Evolutionary conservation across 768 basidiomycete species (phyloP).

Genomic region (Boletus subparvulus): DNA sequence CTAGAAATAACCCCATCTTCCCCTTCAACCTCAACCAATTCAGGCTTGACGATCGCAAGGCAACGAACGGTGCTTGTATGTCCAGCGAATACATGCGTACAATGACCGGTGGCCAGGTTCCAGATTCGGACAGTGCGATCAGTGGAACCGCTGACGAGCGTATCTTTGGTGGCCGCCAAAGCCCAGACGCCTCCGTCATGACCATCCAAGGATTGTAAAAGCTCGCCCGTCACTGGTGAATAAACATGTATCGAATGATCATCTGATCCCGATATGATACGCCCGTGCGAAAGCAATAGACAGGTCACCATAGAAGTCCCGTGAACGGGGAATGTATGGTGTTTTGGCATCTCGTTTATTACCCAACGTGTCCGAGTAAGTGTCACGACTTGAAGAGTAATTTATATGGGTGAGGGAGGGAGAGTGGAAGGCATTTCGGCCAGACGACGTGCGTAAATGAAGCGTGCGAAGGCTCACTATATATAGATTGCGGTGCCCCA

Average conservation of each 20-base stretch:
- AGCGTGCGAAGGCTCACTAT: constrained; percentile 80
- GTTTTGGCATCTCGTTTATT: constrained; percentile 65
- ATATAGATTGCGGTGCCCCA: constrained; percentile 16
- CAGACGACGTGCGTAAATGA: constrained; percentile 62
- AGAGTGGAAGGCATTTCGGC: constrained; percentile 49
- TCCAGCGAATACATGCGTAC: constrained; percentile 94
- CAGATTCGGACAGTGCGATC: constrained; percentile 93
- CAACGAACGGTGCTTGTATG: constrained; percentile 97
- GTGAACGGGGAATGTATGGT: constrained; percentile 83
- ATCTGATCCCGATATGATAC: constrained; percentile 96
- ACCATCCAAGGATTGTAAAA: constrained; percentile 74
- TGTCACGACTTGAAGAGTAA: constrained; percentile 90
- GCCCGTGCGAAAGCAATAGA: constrained; percentile 89
- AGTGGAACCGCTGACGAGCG: constrained; percentile 88
- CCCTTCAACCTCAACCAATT: constrained; percentile 72
- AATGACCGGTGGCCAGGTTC: constrained; percentile 76
- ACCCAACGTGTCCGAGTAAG: constrained; percentile 81
- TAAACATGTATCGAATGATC: constrained; percentile 97
- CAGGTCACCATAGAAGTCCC: constrained; percentile 93
- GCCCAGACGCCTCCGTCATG: constrained; percentile 99
- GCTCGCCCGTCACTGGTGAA: constrained; percentile 77
- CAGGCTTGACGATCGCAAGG: constrained; percentile 93
- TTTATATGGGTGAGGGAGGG: constrained; percentile 86
- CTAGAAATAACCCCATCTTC: constrained; percentile 59
- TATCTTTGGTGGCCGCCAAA: constrained; percentile 83